Evolutionary conservation across 2,329 filamentous ascomycete species (phyloP).

Genomic region (Cladosporium sp.): DNA sequence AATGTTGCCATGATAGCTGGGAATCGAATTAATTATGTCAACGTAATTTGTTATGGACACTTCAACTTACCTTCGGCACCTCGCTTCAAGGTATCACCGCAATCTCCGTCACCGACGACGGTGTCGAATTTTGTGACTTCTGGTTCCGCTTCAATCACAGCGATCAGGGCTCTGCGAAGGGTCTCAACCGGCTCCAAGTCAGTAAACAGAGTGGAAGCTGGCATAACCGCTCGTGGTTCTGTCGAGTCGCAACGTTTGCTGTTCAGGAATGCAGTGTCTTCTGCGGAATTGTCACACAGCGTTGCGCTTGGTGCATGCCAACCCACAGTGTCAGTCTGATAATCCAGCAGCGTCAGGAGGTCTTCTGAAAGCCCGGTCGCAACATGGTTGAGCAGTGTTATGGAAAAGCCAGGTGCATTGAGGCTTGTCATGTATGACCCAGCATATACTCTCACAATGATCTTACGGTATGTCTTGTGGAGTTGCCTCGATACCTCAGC

Average conservation of each 20-base stretch:
- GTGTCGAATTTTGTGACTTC: constrained; percentile 70
- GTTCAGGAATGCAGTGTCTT: neutral
- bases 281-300: neutral
- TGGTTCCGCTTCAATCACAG: constrained; percentile 63
- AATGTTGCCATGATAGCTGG: constrained; percentile 47
- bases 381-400: constrained; percentile 63
- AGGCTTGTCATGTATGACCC: constrained; percentile 73
- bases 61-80: constrained; percentile 64
- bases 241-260: constrained; percentile 59
- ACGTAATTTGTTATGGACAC: neutral
- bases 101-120: constrained; percentile 86
- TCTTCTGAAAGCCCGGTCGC: constrained; percentile 61
- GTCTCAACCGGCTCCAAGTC: constrained; percentile 51
- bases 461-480: constrained; percentile 57
- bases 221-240: constrained; percentile 48
- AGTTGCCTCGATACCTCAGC: constrained; percentile 64
- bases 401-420: constrained; percentile 70
- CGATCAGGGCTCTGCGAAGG: constrained; percentile 59
- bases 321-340: constrained; percentile 64
- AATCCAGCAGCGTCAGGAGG: constrained; percentile 68
- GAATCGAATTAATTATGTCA: constrained; percentile 28
- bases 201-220: constrained; percentile 58
- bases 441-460: constrained; percentile 60
- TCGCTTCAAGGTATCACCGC: constrained; percentile 79
- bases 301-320: constrained; percentile 58